Evolutionary conservation across 2,329 filamentous ascomycete genomes (phyloP).

Genomic region (Penicillium expansum): DNA sequence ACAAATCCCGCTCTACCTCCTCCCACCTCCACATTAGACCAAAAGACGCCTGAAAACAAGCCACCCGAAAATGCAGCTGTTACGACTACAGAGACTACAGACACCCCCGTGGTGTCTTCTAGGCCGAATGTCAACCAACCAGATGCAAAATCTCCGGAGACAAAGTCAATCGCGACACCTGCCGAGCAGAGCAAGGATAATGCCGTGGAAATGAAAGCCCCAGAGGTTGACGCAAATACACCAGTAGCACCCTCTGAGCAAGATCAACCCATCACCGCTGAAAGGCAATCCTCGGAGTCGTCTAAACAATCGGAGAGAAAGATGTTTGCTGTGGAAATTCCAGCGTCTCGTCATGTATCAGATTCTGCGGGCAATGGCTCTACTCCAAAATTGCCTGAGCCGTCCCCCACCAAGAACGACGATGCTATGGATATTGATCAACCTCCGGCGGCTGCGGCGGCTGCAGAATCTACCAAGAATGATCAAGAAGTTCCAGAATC

Average conservation of each 20-base stretch:
- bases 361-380: background rate
- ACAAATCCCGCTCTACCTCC: background rate
- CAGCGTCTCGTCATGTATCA: background rate
- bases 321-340: slow-evolving; percentile 4
- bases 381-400: background rate
- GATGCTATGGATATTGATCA: slow-evolving; percentile 22
- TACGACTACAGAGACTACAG: background rate
- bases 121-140: background rate
- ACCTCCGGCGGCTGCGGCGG: slow-evolving; percentile 2
- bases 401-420: background rate
- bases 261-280: background rate
- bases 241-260: background rate
- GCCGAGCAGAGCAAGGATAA: background rate
- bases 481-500: slow-evolving; percentile 2
- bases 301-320: background rate
- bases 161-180: background rate
- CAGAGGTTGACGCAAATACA: background rate
- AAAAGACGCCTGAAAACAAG: background rate
- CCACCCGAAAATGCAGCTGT: background rate
- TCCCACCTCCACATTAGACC: slow-evolving; percentile 1
- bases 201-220: background rate
- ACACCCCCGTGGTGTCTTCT: background rate
- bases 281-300: background rate
- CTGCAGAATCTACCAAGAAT: background rate
- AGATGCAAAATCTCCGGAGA: background rate